Evolutionary conservation across 345 rosid species (phyloP).

Genomic region (Eucalyptus grandis): DNA sequence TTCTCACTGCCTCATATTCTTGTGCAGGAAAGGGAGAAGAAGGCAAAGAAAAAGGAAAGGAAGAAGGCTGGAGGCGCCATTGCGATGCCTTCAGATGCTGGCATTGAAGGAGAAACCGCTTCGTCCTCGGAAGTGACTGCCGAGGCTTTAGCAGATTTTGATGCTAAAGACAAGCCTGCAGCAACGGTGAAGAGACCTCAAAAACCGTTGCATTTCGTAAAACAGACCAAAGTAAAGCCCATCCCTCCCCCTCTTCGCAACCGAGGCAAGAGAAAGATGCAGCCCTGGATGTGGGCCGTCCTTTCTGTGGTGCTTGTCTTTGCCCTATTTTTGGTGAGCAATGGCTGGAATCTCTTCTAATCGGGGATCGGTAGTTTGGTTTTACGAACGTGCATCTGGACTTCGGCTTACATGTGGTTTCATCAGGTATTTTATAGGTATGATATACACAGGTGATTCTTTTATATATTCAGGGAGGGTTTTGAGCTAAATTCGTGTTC

Average conservation of each 20-base stretch:
- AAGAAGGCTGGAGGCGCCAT: constrained; percentile 11
- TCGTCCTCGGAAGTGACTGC: constrained; percentile 9
- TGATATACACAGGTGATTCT: constrained; percentile 10
- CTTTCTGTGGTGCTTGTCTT: constrained; percentile 11
- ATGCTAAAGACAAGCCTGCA: constrained; percentile 10
- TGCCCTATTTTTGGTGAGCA: constrained; percentile 49
- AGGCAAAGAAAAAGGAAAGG: constrained; percentile 64
- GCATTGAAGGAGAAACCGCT: constrained; percentile 13
- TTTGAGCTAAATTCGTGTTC: not conserved
- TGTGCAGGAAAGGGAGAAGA: constrained; percentile 75
- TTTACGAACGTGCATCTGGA: not conserved
- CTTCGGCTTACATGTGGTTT: not conserved
- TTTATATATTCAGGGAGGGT: not conserved
- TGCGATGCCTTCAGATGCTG: not conserved
- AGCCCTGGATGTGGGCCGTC: constrained; percentile 72
- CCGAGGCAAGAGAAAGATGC: constrained; percentile 60
- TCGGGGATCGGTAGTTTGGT: not conserved
- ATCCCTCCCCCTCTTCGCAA: constrained; percentile 61
- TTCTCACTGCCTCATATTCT: not conserved
- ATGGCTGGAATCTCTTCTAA: constrained; percentile 19
- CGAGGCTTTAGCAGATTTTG: constrained; percentile 28
- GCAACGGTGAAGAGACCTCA: constrained; percentile 20
- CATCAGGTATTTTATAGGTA: not conserved
- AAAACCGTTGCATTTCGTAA: constrained; percentile 30
- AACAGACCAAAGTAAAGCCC: constrained; percentile 47